Evolutionary conservation across 192 early-diverging fungal species (phyloP), one percentile per base, ranked within the genome.

Genomic region (Coemansia sp.): DNA sequence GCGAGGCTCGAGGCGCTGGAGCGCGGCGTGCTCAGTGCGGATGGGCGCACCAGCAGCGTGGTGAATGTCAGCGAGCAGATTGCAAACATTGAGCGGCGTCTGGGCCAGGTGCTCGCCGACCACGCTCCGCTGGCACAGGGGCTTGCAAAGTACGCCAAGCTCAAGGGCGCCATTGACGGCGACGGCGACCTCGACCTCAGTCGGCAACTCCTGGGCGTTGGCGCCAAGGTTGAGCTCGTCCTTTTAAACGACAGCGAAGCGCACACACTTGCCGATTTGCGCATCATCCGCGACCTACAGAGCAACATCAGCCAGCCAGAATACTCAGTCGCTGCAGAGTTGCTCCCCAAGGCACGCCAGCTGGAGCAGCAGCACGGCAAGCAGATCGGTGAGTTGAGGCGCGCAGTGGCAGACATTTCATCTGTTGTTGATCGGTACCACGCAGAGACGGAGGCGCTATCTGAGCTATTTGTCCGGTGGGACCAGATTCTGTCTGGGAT

Each of bases 391-490:
- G 66, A 63, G 41, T 69, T 75, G 36, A 57, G 42, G 22, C 46
- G 59, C 17, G 69, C 60, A 11, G 73, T 68, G 24, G 69, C 65
- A 9, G 78, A 76, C 10, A 59, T 81, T 6, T 72, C 78, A 17
- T 61, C 65, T 31, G 45, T 81, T 22, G 65, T 81, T 32, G 78
- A 81, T 62, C 64, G 64, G 49, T 81, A 81, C 65, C 73, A 72
- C 36, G 40, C 78, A 20, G 78, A 81, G 31, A 76, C 70, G 6
- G 70, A 76, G 37, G 73, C 70, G 20, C 69, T 81, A 37, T 81
- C 78, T 1, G 73, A 81, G 62, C 62, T 72, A 59, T 81, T 81
- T 60, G 45, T 81, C 15, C 31, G 62, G 58, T 80, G 78, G 78
- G 78, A 80, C 37, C 78, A 47, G 49, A 27, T 65, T 2, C 69